These are phyloP conservation scores for Inosperma sp. DNA, from an alignment of 768 basidiomycete species.

Conservation along the genomic window DNA sequence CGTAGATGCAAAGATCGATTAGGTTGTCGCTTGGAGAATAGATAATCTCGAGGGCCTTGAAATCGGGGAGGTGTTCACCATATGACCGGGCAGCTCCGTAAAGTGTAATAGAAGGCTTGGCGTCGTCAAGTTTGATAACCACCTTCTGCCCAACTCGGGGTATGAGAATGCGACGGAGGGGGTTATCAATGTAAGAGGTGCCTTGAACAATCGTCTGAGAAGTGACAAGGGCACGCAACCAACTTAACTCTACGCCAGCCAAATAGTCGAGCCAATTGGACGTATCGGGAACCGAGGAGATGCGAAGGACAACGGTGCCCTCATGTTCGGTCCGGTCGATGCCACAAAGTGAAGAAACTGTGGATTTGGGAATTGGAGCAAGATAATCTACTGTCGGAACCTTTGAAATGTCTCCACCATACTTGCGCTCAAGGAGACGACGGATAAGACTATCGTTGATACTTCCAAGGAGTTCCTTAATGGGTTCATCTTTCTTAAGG, in stretches of 20 bases:
- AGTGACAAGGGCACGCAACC: slow-evolving; percentile 82
- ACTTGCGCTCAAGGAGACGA: slow-evolving; percentile 74
- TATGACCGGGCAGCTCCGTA: slow-evolving; percentile 79
- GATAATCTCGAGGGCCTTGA: slow-evolving; percentile 78
- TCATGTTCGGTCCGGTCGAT: slow-evolving; percentile 41
- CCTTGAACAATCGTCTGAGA: slow-evolving; percentile 87
- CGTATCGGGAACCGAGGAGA: slow-evolving; percentile 55
- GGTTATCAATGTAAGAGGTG: slow-evolving; percentile 80
- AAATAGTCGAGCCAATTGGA: slow-evolving; percentile 79
- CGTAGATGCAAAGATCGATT: slow-evolving; percentile 73
- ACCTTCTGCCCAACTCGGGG: slow-evolving; percentile 80
- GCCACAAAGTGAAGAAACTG: slow-evolving; percentile 33
- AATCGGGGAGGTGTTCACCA: slow-evolving; percentile 63
- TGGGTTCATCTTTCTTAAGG: slow-evolving; percentile 85
- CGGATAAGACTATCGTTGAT: slow-evolving; percentile 74
- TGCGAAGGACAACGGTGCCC: slow-evolving; percentile 44
- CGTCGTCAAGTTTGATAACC: slow-evolving; percentile 48
- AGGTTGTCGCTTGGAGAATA: slow-evolving; percentile 48
- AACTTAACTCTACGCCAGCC: slow-evolving; percentile 75
- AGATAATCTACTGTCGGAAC: slow-evolving; percentile 88
- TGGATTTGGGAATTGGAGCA: slow-evolving; percentile 38
- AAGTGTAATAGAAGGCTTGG: slow-evolving; percentile 53
- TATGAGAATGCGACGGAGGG: slow-evolving; percentile 77
- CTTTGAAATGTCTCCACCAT: slow-evolving; percentile 65
- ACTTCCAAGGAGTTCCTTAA: slow-evolving; percentile 87